Percentiles rank a stretch among this genome's conserved stretches.
phyloP scores from a whole-genome alignment of 352 stramenopile genomes.

The Phytophthora pinifolia region DNA sequence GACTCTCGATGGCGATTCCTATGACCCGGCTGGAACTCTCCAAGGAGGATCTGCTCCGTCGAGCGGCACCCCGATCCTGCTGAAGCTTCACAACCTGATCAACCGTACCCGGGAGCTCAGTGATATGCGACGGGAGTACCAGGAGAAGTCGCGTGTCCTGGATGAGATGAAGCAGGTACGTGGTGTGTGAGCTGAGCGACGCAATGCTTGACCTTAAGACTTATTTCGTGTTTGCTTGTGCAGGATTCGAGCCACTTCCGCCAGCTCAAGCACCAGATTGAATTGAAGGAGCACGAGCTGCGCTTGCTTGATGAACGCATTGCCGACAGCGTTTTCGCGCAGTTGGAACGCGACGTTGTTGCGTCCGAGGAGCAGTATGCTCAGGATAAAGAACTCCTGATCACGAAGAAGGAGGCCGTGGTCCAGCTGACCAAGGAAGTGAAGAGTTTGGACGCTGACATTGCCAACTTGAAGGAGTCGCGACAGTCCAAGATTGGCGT shows the following conservation, averaged over 20 bases:
- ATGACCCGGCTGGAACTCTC: slow-evolving; percentile 97
- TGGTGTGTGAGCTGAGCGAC: not conserved
- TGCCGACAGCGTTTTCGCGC: slow-evolving; percentile 71
- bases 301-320: slow-evolving; percentile 80
- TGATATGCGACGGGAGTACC: slow-evolving; percentile 68
- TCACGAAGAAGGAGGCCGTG: slow-evolving; percentile 67
- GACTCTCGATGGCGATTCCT: slow-evolving; percentile 98
- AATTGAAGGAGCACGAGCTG: slow-evolving; percentile 85
- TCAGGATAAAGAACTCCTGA: slow-evolving; percentile 59
- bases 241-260: slow-evolving; percentile 75
- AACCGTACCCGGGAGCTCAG: slow-evolving; percentile 65
- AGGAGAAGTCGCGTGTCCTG: slow-evolving; percentile 56
- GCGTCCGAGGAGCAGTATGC: slow-evolving; percentile 75
- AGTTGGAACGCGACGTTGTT: slow-evolving; percentile 73
- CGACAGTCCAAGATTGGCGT: slow-evolving; percentile 79
- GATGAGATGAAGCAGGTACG: slow-evolving; percentile 72
- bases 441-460: slow-evolving; percentile 71
- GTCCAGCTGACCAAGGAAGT: slow-evolving; percentile 78
- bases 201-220: not conserved
- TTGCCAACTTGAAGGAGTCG: slow-evolving; percentile 80
- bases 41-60: slow-evolving; percentile 87
- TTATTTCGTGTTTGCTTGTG: slow-evolving; percentile 11
- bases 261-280: slow-evolving; percentile 72
- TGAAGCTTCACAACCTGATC: slow-evolving; percentile 83
- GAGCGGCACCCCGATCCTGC: slow-evolving; percentile 68